phyloP scores from a whole-genome alignment of 2,329 filamentous ascomycete genomes.

The Geosmithia morbida region DNA sequence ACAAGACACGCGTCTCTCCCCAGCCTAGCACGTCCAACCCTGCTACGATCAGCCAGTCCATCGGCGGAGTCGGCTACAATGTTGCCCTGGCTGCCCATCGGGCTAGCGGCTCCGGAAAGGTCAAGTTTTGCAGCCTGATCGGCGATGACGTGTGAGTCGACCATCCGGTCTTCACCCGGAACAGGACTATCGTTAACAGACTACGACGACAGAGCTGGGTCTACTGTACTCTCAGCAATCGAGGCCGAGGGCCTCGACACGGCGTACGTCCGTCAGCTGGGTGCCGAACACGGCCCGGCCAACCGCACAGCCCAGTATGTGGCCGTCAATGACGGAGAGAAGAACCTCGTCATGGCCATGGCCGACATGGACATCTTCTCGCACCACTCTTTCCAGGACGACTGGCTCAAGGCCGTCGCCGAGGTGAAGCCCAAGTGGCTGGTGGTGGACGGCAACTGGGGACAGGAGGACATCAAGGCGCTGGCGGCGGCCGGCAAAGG shows the following conservation, averaged over 20 bases:
- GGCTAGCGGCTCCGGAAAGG: conserved; percentile 40
- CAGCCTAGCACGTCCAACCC: conserved; percentile 74
- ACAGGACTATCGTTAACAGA: no score
- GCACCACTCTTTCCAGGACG: conserved; percentile 31
- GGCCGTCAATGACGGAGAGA: conserved; percentile 70
- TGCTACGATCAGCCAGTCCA: conserved; percentile 61
- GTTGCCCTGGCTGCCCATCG: conserved; percentile 73
- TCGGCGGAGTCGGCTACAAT: conserved; percentile 88
- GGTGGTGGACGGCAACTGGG: conserved; percentile 83
- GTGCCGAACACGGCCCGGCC: conserved; percentile 29
- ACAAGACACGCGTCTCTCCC: conserved; percentile 20
- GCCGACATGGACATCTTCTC: conserved; percentile 84
- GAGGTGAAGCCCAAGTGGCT: conserved; percentile 55
- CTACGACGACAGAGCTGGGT: conserved; percentile 42
- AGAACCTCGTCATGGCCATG: conserved; percentile 83
- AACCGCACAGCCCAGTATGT: conserved; percentile 80
- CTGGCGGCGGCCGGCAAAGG: conserved; percentile 52
- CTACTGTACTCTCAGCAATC: conserved; percentile 55
- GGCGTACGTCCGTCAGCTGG: conserved; percentile 44
- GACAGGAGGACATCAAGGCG: conserved; percentile 43
- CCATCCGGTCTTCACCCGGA: neutral
- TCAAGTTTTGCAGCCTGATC: conserved; percentile 67
- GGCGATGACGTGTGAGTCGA: conserved; percentile 55
- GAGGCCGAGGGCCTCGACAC: conserved; percentile 48
- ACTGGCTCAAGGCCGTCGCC: conserved; percentile 47